Evolutionary conservation across 2,329 filamentous ascomycete species (phyloP).

Genomic region (Aspergillus clavatus): DNA sequence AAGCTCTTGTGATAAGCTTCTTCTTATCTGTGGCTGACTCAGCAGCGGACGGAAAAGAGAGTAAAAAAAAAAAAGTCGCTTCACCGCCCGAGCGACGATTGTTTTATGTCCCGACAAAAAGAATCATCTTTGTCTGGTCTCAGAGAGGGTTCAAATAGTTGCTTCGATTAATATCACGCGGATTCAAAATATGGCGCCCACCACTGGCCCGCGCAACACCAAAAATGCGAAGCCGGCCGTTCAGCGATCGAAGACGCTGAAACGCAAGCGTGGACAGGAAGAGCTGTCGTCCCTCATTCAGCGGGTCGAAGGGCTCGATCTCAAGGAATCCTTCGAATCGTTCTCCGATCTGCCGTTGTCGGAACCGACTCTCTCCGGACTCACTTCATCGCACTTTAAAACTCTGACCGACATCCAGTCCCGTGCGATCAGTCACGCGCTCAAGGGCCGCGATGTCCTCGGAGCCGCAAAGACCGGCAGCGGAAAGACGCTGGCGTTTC

Average conservation of each 20-base stretch:
- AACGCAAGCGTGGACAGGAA: constrained; percentile 45
- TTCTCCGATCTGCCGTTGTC: constrained; percentile 87
- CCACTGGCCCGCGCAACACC: constrained; percentile 22
- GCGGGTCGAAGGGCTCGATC: constrained; percentile 43
- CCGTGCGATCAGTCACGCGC: constrained; percentile 77
- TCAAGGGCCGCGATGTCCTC: constrained; percentile 82
- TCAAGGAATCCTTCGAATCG: constrained; percentile 51
- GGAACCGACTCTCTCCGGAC: constrained; percentile 68
- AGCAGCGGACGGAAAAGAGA: too few species aligned
- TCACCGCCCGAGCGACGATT: constrained; percentile 18
- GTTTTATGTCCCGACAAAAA: constrained; percentile 17
- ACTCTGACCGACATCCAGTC: constrained; percentile 87
- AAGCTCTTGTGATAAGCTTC: constrained; percentile 10
- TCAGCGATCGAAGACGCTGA: constrained; percentile 31
- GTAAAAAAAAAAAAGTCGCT: constrained; percentile 29
- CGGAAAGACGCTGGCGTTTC: constrained; percentile 90
- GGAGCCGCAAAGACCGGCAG: constrained; percentile 94
- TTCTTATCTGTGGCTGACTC: constrained; percentile 36
- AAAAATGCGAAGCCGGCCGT: constrained; percentile 26
- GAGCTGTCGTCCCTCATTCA: constrained; percentile 40
- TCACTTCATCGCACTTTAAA: constrained; percentile 84
- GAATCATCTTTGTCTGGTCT: constrained; percentile 7
- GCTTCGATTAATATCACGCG: not conserved
- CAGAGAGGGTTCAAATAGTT: not conserved
- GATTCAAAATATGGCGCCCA: constrained; percentile 31